Conservation (phyloP, 1,139 yeast genomes). For the Suhomyces yuchorum region DNA sequence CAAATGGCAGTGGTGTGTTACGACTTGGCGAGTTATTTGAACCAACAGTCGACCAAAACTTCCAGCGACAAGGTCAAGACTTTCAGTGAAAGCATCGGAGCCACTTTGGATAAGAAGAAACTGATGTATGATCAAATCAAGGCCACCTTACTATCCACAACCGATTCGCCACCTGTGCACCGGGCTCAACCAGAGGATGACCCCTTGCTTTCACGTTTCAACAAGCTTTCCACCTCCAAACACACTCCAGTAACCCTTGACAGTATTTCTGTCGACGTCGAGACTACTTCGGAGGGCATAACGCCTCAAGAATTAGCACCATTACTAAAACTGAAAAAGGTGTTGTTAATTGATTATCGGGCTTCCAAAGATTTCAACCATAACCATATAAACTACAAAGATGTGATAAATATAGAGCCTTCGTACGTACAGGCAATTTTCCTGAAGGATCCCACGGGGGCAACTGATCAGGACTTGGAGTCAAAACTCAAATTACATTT, state of each 20-base stretch:
- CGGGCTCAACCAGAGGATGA: constrained; percentile 9
- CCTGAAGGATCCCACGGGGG: constrained; percentile 30
- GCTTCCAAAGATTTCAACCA: constrained; percentile 56
- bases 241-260: not conserved
- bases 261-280: not conserved
- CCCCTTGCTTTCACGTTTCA: constrained; percentile 20
- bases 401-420: constrained; percentile 75
- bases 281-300: constrained; percentile 23
- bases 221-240: constrained; percentile 10
- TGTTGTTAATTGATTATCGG: constrained; percentile 68
- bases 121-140: constrained; percentile 10
- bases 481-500: constrained; percentile 54
- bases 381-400: constrained; percentile 58
- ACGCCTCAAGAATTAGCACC: constrained; percentile 28
- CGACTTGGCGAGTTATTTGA: constrained; percentile 20
- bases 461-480: constrained; percentile 63
- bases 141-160: not conserved
- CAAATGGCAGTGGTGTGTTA: constrained; percentile 40
- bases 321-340: constrained; percentile 18
- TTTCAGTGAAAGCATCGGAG: constrained; percentile 24
- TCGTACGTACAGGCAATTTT: constrained; percentile 35
- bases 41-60: constrained; percentile 18
- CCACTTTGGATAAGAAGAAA: constrained; percentile 26
- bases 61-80: constrained; percentile 21
- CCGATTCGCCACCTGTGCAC: not conserved